Base-by-base conservation (phyloP, 257 asterid genomes). In the Mitragyna speciosa region DNA sequence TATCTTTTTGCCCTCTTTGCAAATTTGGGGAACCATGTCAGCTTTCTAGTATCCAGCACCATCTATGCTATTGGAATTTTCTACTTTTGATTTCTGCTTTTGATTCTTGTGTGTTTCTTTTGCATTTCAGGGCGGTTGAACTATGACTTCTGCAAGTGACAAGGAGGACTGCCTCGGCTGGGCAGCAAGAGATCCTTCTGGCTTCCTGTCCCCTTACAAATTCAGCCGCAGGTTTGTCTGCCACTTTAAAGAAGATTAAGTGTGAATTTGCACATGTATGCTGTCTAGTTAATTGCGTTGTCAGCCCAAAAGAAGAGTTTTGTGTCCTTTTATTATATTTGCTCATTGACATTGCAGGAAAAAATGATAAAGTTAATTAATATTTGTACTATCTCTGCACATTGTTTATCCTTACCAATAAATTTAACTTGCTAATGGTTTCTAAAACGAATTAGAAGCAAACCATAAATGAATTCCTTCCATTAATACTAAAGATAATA, bases 171-270 rank as follows among this genome's bases (percentile, higher is more conserved):
- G 98, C 85, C 87, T 84, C 66, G 96, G 91, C 49, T 94, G 95
- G 93, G 97, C 97, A 10, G 97, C 98, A 4, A 87, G 93, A 78
- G 97, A 94, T 82, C 81, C 94, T 8, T 92, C 97, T 31, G 97
- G 98, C 33, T 47, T 85, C 70, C 95, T 94, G 75, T 94, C 97
- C 17, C 97, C 97, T 68, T 94, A 86, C 82, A 80, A 75, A 67
- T 94, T 94, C 87, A 81, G 80, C 52, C 93, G 97, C 87, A 90
- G 98, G 97, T 94, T 76, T 49, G 41, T 45, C 26, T 59, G 9
- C 28, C 17, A 11, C 45, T 0, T 76, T 52, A 49, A 56, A 58
- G 12, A 58, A 24, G 41, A 64, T 54, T 17, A 9, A 68, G 24
- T 52, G 26, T 41, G 61, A 30, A 73, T 49, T 31, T 19, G 63